Conservation (phyloP, 306 rosid species). For the Cicer cuneatum region DNA sequence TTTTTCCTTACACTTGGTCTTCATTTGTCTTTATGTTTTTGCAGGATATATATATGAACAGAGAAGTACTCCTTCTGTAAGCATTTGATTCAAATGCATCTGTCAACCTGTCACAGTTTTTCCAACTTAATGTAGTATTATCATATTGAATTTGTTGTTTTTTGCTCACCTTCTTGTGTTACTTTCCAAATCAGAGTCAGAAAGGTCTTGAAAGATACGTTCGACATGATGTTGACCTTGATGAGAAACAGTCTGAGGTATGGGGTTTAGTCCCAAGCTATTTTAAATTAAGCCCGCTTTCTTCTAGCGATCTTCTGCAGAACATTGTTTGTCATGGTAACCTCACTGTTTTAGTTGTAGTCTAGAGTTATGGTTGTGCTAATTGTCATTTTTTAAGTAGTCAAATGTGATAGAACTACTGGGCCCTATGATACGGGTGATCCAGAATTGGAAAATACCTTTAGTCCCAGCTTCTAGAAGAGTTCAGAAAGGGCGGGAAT, state of each 20-base stretch:
- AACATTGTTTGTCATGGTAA: conserved; percentile 27
- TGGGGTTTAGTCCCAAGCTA: conserved; percentile 20
- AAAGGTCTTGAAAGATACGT: conserved; percentile 51
- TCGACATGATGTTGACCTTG: conserved; percentile 30
- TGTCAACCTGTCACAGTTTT: conserved; percentile 29
- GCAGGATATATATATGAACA: conserved; percentile 82
- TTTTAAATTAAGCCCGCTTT: conserved; percentile 3
- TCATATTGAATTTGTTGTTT: conserved; percentile 36
- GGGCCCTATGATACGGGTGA: too few species aligned
- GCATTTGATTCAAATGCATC: conserved; percentile 43
- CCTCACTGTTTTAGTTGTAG: conserved; percentile 27
- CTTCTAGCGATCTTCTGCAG: conserved; percentile 22
- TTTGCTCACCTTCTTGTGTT: conserved; percentile 9
- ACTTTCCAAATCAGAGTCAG: conserved; percentile 45
- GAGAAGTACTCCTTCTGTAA: conserved; percentile 69
- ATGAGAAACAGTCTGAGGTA: conserved; percentile 56
- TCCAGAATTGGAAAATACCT: too few species aligned
- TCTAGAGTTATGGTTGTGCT: not conserved
- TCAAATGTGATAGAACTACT: not conserved
- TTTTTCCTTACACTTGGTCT: not conserved
- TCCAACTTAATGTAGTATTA: conserved; percentile 29
- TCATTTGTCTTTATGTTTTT: conserved; percentile 23
- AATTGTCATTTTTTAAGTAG: conserved; percentile 30
- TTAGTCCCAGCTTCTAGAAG: too few species aligned
- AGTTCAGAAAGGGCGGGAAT: too few species aligned